Percentiles rank a stretch among this genome's conserved stretches.
Conservation (phyloP, 331 rosid species). For the Spiraea crenata region DNA sequence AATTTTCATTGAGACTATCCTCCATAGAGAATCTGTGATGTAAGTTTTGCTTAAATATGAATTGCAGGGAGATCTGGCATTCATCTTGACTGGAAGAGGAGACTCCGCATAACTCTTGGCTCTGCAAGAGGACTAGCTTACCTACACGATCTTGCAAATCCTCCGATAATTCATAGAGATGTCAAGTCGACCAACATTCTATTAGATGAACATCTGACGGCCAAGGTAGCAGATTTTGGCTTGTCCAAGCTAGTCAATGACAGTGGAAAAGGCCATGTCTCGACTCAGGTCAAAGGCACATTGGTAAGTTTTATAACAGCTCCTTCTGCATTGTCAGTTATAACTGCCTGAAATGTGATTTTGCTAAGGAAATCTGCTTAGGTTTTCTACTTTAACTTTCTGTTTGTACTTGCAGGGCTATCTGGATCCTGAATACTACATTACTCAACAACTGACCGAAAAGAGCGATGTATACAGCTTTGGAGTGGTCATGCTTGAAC, state of each 20-base stretch:
- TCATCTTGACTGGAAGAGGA: conserved; percentile 90
- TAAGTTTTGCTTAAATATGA: conserved; percentile 11
- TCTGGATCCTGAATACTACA: conserved; percentile 91
- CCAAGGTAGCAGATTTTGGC: conserved; percentile 97
- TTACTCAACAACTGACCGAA: conserved; percentile 87
- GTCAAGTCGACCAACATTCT: conserved; percentile 78
- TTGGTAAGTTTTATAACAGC: conserved; percentile 45
- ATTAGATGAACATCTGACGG: conserved; percentile 71
- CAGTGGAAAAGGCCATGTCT: conserved; percentile 75
- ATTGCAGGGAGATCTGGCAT: conserved; percentile 67
- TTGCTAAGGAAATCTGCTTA: no score
- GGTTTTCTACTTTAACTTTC: conserved; percentile 7
- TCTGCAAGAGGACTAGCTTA: conserved; percentile 93
- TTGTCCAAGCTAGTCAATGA: conserved; percentile 77
- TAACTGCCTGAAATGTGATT: no score
- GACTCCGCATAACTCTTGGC: conserved; percentile 88
- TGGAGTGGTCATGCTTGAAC: conserved; percentile 90
- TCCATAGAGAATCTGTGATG: no score
- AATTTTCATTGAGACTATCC: neutral
- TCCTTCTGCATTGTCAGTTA: no score
- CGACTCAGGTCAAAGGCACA: conserved; percentile 95
- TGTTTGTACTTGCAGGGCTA: conserved; percentile 59
- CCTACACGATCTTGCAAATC: conserved; percentile 91
- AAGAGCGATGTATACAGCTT: conserved; percentile 93
- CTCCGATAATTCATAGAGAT: conserved; percentile 93